A percentile compares a stretch with the other conserved stretches of the same genome.
phyloP scores from a whole-genome alignment of 176 grass and related monocot genomes.

The Canna indica region DNA sequence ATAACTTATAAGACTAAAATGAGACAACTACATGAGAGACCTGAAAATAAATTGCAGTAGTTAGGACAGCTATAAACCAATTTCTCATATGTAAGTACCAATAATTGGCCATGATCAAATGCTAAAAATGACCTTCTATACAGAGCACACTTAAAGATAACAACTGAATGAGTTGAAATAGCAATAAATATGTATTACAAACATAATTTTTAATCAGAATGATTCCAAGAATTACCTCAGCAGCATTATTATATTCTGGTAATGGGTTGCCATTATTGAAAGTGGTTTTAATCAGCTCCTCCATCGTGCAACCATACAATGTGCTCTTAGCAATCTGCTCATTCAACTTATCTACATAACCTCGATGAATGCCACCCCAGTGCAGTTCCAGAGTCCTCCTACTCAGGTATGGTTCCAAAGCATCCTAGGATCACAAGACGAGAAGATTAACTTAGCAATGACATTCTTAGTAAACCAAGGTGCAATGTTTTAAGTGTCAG shows the following conservation, averaged over 20 bases:
- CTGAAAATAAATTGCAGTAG: neutral
- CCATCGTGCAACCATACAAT: constrained; percentile 76
- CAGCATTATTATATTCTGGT: constrained; percentile 70
- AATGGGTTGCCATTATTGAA: constrained; percentile 95
- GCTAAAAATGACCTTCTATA: neutral
- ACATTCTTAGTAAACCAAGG: neutral
- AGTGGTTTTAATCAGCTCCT: constrained; percentile 75
- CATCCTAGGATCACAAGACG: constrained; percentile 38
- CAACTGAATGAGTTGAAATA: neutral
- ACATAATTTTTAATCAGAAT: neutral
- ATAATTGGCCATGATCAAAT: neutral
- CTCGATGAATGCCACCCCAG: constrained; percentile 71
- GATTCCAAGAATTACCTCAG: constrained; percentile 30
- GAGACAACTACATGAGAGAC: neutral
- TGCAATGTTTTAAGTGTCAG: neutral
- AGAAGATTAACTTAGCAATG: neutral
- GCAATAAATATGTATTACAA: neutral
- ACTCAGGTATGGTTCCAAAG: constrained; percentile 91
- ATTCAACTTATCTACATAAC: constrained; percentile 62
- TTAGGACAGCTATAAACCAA: neutral
- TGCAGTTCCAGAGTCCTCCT: constrained; percentile 61
- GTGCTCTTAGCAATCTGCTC: constrained; percentile 55
- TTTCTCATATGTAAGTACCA: neutral
- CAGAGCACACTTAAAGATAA: neutral
- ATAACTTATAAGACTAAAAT: neutral